phyloP scores from a whole-genome alignment of 2,329 filamentous ascomycete species.

The Sphaerulina vaccinii region DNA sequence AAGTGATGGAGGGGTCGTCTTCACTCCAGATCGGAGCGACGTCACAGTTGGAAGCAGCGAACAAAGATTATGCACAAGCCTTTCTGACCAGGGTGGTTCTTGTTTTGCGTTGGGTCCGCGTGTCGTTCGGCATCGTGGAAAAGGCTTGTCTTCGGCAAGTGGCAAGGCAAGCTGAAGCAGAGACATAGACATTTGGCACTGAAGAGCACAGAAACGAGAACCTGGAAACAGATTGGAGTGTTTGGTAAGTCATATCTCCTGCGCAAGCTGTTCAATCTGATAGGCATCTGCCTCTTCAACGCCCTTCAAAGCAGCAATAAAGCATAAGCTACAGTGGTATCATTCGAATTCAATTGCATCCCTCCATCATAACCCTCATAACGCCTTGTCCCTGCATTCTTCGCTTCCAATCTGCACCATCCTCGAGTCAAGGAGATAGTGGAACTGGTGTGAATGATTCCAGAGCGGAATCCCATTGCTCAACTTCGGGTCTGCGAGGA shows the following conservation, averaged over 20 bases:
- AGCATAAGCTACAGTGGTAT: conserved; percentile 20
- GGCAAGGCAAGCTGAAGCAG: background rate
- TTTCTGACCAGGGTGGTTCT: background rate
- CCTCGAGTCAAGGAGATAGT: no score
- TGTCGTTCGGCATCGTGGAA: background rate
- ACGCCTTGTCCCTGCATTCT: background rate
- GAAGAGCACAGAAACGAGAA: background rate
- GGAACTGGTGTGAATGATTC: no score
- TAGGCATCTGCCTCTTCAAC: background rate
- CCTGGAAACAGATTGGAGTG: background rate
- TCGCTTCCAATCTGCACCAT: no score
- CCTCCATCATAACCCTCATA: background rate
- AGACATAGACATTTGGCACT: background rate
- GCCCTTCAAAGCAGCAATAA: background rate
- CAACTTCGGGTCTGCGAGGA: no score
- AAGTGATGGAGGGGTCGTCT: background rate
- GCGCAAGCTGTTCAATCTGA: background rate
- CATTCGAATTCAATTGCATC: conserved; percentile 11
- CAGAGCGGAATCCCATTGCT: no score
- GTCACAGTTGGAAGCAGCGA: background rate
- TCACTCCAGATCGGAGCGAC: background rate
- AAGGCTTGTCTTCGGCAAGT: background rate
- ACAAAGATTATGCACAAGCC: no score
- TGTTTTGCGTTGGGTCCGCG: background rate
- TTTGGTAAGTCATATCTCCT: background rate